Evolutionary conservation across 1,284 basidiomycete genomes (phyloP).

Genomic region (Ustilago curta): DNA sequence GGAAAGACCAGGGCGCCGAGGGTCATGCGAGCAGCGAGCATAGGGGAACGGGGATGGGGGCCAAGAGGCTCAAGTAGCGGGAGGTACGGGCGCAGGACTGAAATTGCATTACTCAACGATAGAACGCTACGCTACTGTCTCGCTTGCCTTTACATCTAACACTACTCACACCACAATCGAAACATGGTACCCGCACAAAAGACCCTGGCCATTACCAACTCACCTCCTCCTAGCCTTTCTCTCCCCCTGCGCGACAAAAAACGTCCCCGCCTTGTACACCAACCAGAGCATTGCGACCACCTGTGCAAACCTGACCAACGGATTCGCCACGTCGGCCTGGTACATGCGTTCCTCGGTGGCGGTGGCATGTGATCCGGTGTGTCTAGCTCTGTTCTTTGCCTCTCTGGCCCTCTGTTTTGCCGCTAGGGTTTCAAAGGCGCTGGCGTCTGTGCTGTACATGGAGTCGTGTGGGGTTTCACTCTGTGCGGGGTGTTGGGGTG

Average conservation of each 20-base stretch:
- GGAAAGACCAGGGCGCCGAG: conserved; percentile 11
- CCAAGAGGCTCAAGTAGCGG: conserved; percentile 20
- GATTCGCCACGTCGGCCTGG: conserved; percentile 45
- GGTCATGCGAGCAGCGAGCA: conserved; percentile 14
- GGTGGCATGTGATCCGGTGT: conserved; percentile 11
- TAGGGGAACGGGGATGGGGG: conserved; percentile 19
- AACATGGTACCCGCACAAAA: background rate
- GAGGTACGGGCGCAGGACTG: background rate
- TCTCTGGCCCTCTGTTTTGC: conserved; percentile 36
- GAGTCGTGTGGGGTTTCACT: no score
- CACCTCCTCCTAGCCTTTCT: conserved; percentile 3
- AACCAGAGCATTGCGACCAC: conserved; percentile 51
- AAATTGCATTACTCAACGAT: no score
- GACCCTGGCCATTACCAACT: no score
- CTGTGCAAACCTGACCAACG: conserved; percentile 57
- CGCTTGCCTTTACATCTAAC: no score
- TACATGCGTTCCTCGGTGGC: conserved; percentile 31
- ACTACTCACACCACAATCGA: background rate
- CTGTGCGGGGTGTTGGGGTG: no score
- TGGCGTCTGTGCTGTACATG: no score
- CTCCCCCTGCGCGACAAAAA: conserved; percentile 21
- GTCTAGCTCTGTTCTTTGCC: conserved; percentile 32
- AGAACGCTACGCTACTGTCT: no score
- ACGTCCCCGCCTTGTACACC: conserved; percentile 50
- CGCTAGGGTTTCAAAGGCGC: conserved; percentile 48